Base-by-base conservation (phyloP, 805 yeast species). In the Wickerhamomyces xylosicus region DNA sequence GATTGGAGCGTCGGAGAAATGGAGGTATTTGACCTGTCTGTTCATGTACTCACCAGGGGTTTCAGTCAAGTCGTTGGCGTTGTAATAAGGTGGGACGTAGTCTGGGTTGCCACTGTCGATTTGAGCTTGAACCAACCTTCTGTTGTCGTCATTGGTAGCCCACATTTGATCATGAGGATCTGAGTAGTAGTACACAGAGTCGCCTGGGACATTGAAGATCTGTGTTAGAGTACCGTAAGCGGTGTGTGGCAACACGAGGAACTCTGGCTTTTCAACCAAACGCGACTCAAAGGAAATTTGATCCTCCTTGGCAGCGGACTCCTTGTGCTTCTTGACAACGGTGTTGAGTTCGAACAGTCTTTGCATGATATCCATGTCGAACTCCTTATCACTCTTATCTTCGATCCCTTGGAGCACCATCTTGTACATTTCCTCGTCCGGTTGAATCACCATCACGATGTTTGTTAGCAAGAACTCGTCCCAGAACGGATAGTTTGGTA, bases 1-100 rank as follows among this genome's bases (percentile, higher is more conserved):
- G 6, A 78, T 55, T 5, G 86, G 86, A 27, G 69, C 66, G 49
- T 80, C 87, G 3, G 81, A 72, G 53, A 73, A 80, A 52, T 80
- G 87, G 20, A 77, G 52, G 40, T 74, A 61, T 48, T 67, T 70
- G 5, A 69, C 55, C 11, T 61, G 52, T 6, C 49, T 43, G 9
- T 59, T 43, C 5, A 47, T 34, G 19, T 37, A 33, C n/a, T 49
- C 50, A 29, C 46, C 51, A 11, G 48, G 43, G 15, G 31, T 35
- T 2, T 31, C 36, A 13, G 56, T 25, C 2, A 35, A 33, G 14
- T 44, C 40, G 11, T 45, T 38, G 11, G 47, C 48, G 19, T 42
- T 45, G 13, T 5, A 17, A 20, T 47, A 47, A 10, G 54, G 42
- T 28, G 41, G 48, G 31, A 46, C 38, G 9, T 18, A 31, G 17